Evolutionary conservation across 208 protist species (phyloP).

Genomic region (Strigomonas culicis): DNA sequence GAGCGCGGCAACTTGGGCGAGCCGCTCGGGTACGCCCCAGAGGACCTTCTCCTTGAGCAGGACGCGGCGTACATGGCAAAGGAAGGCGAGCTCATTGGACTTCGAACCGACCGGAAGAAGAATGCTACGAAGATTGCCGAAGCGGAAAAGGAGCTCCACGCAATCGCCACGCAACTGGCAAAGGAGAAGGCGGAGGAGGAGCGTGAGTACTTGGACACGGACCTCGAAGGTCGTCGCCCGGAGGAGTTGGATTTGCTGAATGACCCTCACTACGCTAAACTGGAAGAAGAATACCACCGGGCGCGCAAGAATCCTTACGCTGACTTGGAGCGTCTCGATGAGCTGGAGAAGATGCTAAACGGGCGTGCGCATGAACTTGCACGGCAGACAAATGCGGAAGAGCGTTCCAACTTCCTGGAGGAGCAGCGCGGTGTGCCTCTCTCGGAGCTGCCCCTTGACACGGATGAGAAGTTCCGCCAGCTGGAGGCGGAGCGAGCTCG

Average conservation of each 20-base stretch:
- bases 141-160: constrained; percentile 32
- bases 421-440: constrained; percentile 36
- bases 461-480: constrained; percentile 36
- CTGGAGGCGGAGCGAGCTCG: constrained; percentile 27
- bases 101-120: constrained; percentile 28
- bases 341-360: constrained; percentile 34
- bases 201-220: constrained; percentile 30
- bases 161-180: constrained; percentile 35
- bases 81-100: constrained; percentile 21
- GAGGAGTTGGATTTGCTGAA: constrained; percentile 33
- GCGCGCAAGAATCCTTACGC: constrained; percentile 17
- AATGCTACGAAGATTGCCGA: constrained; percentile 19
- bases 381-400: constrained; percentile 29
- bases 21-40: constrained; percentile 20
- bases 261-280: constrained; percentile 26
- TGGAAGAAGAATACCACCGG: constrained; percentile 30
- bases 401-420: constrained; percentile 34
- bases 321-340: constrained; percentile 17
- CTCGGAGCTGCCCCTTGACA: constrained; percentile 41
- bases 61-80: constrained; percentile 31
- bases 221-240: constrained; percentile 35
- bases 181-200: constrained; percentile 36
- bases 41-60: constrained; percentile 35
- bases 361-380: constrained; percentile 49
- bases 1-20: constrained; percentile 14